Evolutionary conservation across 768 basidiomycete species (phyloP).

Genomic region (Mycena capillaripes): DNA sequence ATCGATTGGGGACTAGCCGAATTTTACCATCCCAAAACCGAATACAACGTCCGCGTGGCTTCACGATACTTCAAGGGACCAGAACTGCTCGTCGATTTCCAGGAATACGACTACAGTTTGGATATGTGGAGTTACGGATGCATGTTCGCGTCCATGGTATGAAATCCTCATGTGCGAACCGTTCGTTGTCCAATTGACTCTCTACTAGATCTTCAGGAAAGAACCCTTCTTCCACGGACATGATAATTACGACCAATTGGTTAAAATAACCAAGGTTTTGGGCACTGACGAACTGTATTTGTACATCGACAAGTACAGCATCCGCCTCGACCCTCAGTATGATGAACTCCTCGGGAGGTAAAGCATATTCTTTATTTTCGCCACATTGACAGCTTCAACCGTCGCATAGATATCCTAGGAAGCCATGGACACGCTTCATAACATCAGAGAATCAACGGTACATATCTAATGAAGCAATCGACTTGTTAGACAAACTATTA

Average conservation of each 20-base stretch:
- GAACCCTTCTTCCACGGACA: slow-evolving; percentile 99
- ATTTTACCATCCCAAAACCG: slow-evolving; percentile 97
- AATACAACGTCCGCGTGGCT: slow-evolving; percentile 98
- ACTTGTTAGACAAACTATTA: slow-evolving; percentile 94
- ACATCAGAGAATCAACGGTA: slow-evolving; percentile 96
- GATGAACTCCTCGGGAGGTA: slow-evolving; percentile 93
- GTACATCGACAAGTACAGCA: slow-evolving; percentile 96
- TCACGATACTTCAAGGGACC: slow-evolving; percentile 99
- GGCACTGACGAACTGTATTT: slow-evolving; percentile 95
- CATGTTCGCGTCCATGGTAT: slow-evolving; percentile 99
- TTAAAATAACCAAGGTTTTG: slow-evolving; percentile 97
- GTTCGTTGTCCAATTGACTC: slow-evolving; percentile 23
- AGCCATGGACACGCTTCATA: slow-evolving; percentile 96
- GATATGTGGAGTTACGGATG: slow-evolving; percentile 99
- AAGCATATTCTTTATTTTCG: slow-evolving; percentile 19
- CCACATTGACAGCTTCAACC: slow-evolving; percentile 20
- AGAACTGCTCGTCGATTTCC: slow-evolving; percentile 96
- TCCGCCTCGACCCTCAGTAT: slow-evolving; percentile 95
- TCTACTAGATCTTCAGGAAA: slow-evolving; percentile 92
- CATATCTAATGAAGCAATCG: slow-evolving; percentile 97
- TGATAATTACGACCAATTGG: slow-evolving; percentile 98
- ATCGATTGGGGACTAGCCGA: slow-evolving; percentile 99
- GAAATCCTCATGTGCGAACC: slow-evolving; percentile 20
- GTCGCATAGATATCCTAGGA: slow-evolving; percentile 82
- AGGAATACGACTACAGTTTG: slow-evolving; percentile 97